phyloP scores from a whole-genome alignment of 2,329 filamentous ascomycete species.

The Fusarium scirpi region DNA sequence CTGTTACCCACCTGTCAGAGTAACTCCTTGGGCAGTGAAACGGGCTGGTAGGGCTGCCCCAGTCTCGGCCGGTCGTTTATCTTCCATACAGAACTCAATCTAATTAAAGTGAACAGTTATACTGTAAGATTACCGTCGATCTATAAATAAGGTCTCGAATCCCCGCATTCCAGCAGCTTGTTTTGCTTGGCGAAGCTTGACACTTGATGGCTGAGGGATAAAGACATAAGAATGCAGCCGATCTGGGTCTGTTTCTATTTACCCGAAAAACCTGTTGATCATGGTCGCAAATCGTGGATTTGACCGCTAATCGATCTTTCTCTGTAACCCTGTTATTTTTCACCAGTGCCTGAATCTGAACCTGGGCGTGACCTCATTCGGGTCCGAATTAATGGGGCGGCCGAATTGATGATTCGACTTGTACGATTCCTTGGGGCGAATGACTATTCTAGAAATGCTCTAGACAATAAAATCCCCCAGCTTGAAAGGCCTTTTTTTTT shows the following conservation, averaged over 20 bases:
- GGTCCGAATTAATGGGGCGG: not conserved
- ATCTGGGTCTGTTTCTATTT: not conserved
- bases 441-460: conserved; percentile 22
- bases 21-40: not conserved
- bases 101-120: not conserved
- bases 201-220: not conserved
- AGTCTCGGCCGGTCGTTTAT: not conserved
- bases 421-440: conserved; percentile 3
- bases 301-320: conserved; percentile 13
- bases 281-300: conserved; percentile 3
- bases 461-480: not conserved
- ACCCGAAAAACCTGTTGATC: not conserved
- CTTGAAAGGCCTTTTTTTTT: not conserved
- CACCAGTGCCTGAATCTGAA: conserved; percentile 11
- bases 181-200: conserved; percentile 22
- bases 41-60: not conserved
- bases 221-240: not conserved
- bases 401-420: conserved; percentile 1
- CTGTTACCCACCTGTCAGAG: not conserved
- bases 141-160: not conserved
- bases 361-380: conserved; percentile 20
- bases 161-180: not conserved
- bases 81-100: not conserved
- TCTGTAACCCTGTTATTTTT: conserved; percentile 12
- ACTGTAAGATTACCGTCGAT: not conserved